Evolutionary conservation across 176 grass and related monocot genomes (phyloP), one percentile per base, ranked within the genome.

Genomic region (Phyllostachys edulis): DNA sequence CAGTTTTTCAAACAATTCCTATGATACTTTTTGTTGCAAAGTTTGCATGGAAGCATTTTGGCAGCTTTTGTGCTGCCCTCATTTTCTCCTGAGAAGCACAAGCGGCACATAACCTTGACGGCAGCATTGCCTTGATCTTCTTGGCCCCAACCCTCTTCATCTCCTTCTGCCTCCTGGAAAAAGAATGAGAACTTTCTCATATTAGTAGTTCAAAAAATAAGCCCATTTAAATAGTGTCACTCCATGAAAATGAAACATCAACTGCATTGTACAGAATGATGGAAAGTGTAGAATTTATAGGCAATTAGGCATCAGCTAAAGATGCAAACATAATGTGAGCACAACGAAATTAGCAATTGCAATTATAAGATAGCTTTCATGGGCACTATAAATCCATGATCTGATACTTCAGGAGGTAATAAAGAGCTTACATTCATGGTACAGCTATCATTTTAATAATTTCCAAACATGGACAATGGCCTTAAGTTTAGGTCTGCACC

Each of bases 21-120:
- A 71, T 99, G 96, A 73, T 96, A 99, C 63, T 92, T 96, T 89
- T 99, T 99, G 77, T 76, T 94, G 88, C 96, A 99, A 55, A 79
- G 82, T 89, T 94, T 96, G 86, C 96, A 99, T 46, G 93, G 92
- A 71, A 96, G 89, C 96, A 99, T 99, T 90, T 96, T 99, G 21
- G 84, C 68, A 90, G 96, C 93, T 85, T 86, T 94, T 38, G 86
- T 81, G 54, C 91, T 99, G 45, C 96, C 91, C 68, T 99, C 93
- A 68, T 89, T 90, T 90, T 96, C 96, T 70, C 96, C 96, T 51
- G 90, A 86, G 50, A 90, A 99, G 69, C 96, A 99, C 78, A 99
- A 79, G 60, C 96, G 90, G 71, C 96, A 99, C 51, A 92, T 96
- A 87, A 96, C 87, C 85, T 99, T 99, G 51, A 96, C 86, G 54